phyloP scores from a whole-genome alignment of 2,329 filamentous ascomycete species.

The Pseudogymnoascus sp. region DNA sequence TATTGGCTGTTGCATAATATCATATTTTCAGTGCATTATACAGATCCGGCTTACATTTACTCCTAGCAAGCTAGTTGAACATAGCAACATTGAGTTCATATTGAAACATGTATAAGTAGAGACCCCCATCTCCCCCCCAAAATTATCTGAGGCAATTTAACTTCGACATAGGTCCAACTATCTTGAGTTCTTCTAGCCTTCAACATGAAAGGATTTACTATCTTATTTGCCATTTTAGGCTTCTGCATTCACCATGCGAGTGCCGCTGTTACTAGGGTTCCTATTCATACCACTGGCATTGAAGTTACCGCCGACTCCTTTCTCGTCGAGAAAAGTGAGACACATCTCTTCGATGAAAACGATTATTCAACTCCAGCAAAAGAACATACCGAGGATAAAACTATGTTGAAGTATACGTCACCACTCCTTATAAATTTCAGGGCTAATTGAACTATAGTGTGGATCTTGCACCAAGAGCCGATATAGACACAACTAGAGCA shows the following conservation, averaged over 20 bases:
- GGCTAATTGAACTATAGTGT: not conserved
- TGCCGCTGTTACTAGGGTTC: not conserved
- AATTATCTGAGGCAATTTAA: not conserved
- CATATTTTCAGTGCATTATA: not conserved
- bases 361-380: not conserved
- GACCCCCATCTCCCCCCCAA: accelerated
- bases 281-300: not conserved
- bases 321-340: not conserved
- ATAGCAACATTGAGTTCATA: not conserved
- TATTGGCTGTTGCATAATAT: not conserved
- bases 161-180: not conserved
- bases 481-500: not conserved
- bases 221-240: not conserved
- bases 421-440: not conserved
- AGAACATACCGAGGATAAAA: not conserved
- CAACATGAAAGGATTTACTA: not conserved
- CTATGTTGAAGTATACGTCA: not conserved
- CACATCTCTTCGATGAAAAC: not conserved
- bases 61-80: not conserved
- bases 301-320: not conserved
- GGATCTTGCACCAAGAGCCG: not conserved
- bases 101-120: not conserved
- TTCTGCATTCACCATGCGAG: not conserved
- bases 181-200: not conserved
- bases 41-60: not conserved